These are phyloP conservation scores for Naegleria gruberi DNA, from an alignment of 208 protist species.

Conservation along the genomic window DNA sequence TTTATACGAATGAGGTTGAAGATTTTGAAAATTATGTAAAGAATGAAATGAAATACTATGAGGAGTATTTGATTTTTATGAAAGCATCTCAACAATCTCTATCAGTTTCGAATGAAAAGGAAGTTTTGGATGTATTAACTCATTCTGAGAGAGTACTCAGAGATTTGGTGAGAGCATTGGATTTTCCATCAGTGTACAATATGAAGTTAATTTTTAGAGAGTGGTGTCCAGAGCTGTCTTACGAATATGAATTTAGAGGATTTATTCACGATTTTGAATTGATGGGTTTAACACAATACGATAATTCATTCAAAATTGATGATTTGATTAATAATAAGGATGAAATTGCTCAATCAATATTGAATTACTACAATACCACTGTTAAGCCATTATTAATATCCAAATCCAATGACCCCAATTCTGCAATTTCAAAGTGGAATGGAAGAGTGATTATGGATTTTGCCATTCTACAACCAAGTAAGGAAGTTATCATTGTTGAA, in stretches of 20 bases:
- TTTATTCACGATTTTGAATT: background rate
- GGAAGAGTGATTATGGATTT: background rate
- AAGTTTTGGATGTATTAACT: background rate
- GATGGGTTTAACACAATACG: background rate
- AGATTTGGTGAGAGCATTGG: background rate
- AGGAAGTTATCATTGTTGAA: background rate
- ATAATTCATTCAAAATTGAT: background rate
- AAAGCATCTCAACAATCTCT: background rate
- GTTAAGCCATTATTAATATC: background rate
- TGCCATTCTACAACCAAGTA: background rate
- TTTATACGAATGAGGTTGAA: background rate
- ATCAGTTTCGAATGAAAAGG: background rate
- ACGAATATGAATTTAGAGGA: constrained; percentile 5
- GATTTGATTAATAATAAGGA: background rate
- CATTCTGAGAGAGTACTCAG: background rate
- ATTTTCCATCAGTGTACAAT: background rate
- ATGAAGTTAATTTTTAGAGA: background rate
- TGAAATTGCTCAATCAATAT: background rate
- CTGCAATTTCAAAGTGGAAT: background rate
- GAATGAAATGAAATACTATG: background rate
- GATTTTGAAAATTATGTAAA: background rate
- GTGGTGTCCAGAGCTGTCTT: background rate
- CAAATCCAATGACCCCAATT: background rate
- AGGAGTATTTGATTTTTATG: background rate
- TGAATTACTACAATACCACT: background rate